Conservation (phyloP, 2,329 filamentous ascomycete species). For the Cladophialophora yegresii region DNA sequence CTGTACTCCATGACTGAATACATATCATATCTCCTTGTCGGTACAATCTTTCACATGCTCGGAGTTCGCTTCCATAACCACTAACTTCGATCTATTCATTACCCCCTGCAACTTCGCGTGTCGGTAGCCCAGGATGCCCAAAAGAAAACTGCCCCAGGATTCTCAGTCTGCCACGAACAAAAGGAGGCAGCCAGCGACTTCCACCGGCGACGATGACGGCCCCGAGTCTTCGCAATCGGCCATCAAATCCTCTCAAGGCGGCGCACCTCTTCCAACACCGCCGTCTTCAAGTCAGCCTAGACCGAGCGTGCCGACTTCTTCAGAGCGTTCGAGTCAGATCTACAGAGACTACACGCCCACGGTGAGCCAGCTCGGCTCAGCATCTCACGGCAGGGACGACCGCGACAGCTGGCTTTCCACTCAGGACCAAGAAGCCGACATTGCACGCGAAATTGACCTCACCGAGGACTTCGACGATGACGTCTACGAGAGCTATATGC, state of each 20-base stretch:
- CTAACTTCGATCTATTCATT: neutral
- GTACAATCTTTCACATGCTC: neutral
- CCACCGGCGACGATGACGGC: slow-evolving; percentile 27
- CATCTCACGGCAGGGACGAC: slow-evolving; percentile 16
- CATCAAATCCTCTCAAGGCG: slow-evolving; percentile 16
- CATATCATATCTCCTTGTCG: neutral
- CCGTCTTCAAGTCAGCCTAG: slow-evolving; percentile 29
- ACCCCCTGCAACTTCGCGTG: neutral
- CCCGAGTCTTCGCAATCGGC: slow-evolving; percentile 8
- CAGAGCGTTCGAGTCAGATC: slow-evolving; percentile 7
- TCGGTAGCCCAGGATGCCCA: neutral
- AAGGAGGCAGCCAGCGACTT: slow-evolving; percentile 9
- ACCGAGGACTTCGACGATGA: slow-evolving; percentile 43
- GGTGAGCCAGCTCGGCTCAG: slow-evolving; percentile 2
- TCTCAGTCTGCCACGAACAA: slow-evolving; percentile 10
- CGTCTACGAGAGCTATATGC: slow-evolving; percentile 41
- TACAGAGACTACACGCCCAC: slow-evolving; percentile 15
- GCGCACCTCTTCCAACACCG: slow-evolving; percentile 27
- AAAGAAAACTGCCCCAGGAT: slow-evolving; percentile 1
- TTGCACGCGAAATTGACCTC: slow-evolving; percentile 38
- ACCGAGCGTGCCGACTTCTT: slow-evolving; percentile 1
- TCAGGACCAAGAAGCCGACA: slow-evolving; percentile 37
- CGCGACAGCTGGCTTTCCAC: slow-evolving; percentile 31
- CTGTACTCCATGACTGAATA: too few relatives aligned
- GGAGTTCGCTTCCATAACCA: neutral